phyloP scores from a whole-genome alignment of 1,284 basidiomycete species.

The Sporisorium graminicola region DNA sequence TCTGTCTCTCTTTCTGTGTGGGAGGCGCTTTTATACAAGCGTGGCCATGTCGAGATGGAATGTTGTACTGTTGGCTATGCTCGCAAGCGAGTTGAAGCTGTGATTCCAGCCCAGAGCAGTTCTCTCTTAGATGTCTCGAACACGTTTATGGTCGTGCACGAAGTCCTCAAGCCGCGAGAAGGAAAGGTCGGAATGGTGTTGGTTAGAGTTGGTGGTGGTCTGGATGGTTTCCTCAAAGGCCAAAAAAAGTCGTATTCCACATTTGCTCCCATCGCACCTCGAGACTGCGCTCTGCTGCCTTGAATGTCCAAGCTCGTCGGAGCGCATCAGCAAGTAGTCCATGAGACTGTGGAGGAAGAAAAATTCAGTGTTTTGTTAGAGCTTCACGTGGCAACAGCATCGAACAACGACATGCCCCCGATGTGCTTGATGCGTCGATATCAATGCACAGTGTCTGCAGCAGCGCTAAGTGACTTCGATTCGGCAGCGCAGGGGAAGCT shows the following conservation, averaged over 20 bases:
- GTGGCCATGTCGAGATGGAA: conserved; percentile 6
- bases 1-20: neutral
- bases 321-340: too few species aligned
- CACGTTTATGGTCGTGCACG: neutral
- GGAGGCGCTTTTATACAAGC: neutral
- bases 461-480: too few species aligned
- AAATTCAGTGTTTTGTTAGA: neutral
- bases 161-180: neutral
- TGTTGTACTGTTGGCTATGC: neutral
- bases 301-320: too few species aligned
- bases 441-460: too few species aligned
- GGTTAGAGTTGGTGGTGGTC: neutral
- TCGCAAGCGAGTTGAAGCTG: neutral
- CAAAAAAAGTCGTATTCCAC: neutral
- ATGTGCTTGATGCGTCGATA: neutral
- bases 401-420: too few species aligned
- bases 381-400: too few species aligned
- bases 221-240: neutral
- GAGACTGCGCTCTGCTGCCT: neutral
- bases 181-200: neutral
- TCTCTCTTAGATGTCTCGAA: neutral
- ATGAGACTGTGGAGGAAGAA: neutral
- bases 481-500: too few species aligned
- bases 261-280: neutral
- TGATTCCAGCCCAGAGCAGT: neutral